These are phyloP conservation scores for Phytophthora gonapodyides DNA, from an alignment of 352 stramenopile genomes.

Conservation along the genomic window DNA sequence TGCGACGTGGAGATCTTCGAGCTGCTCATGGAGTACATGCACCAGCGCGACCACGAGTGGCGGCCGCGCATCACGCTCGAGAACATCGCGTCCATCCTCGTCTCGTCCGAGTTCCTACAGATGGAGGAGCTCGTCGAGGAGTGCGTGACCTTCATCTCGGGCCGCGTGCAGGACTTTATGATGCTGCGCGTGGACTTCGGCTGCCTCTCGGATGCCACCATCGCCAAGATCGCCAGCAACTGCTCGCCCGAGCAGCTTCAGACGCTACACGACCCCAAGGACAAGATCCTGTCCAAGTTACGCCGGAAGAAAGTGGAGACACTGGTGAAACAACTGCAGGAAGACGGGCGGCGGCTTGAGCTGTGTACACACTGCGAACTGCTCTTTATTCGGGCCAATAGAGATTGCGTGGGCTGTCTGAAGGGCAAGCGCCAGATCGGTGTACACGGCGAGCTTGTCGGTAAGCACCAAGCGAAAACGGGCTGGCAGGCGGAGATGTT, in stretches of 20 bases:
- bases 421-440: slow-evolving; percentile 46
- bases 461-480: slow-evolving; percentile 41
- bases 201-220: slow-evolving; percentile 78
- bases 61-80: slow-evolving; percentile 63
- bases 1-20: slow-evolving; percentile 94
- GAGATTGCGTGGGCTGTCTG: slow-evolving; percentile 31
- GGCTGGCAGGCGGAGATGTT: slow-evolving; percentile 58
- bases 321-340: slow-evolving; percentile 45
- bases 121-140: slow-evolving; percentile 90
- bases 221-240: slow-evolving; percentile 70
- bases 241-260: slow-evolving; percentile 66
- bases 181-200: slow-evolving; percentile 85
- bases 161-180: slow-evolving; percentile 80
- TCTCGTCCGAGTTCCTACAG: slow-evolving; percentile 92
- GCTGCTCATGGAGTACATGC: slow-evolving; percentile 91
- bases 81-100: slow-evolving; percentile 87
- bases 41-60: slow-evolving; percentile 55
- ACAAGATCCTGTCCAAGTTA: slow-evolving; percentile 88
- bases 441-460: slow-evolving; percentile 55
- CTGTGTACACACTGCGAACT: slow-evolving; percentile 52
- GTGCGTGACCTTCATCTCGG: slow-evolving; percentile 79
- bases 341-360: slow-evolving; percentile 32
- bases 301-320: slow-evolving; percentile 82
- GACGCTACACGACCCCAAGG: slow-evolving; percentile 77
- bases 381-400: slow-evolving; percentile 44